Evolutionary conservation across 2,329 filamentous ascomycete genomes (phyloP), one percentile per base, ranked within the genome.

Genomic region (Alternaria burnsii): DNA sequence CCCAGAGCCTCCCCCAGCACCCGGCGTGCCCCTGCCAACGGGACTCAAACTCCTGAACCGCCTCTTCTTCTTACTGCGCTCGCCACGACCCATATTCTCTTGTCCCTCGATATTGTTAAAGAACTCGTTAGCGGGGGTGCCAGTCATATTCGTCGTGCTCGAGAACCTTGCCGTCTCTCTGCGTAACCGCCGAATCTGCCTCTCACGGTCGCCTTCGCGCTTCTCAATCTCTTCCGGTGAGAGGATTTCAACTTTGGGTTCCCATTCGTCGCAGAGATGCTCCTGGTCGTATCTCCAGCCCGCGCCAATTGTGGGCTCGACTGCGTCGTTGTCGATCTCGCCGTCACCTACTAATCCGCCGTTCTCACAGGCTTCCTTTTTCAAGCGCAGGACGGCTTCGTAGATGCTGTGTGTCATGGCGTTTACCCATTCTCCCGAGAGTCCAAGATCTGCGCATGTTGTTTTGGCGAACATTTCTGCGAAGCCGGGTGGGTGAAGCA

Each of bases 141-240:
- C 90, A 4, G 90, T 83, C 84, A 96, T 92, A 59, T 92, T 92
- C 1, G 92, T 86, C 22, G 91, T 95, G 44, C 92, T 94, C 59
- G 92, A 95, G 77, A 98, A 97, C 26, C 93, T 87, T 1, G 94
- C 94, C 10, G 94, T 98, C 78, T 99, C 95, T 75, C 95, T 86
- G 57, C 95, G 87, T 64, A 97, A 81, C 60, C 95, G 86, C 59
- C 95, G 86, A 40, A 97, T 91, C 79, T 98, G 93, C 56, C 95
- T 86, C 79, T 99, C 95, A 42, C 95, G 87, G 75, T 99, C 95
- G 52, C 93, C 93, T 79, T 99, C 95, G 28, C 95, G 88, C 82
- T 97, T 97, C 80, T 99, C 95, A 55, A 99, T 98, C 75, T 99
- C 95, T 71, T 99, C 95, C 71, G 97, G 97, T 40, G 90, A 94